Percentiles rank a stretch among this genome's conserved stretches.
phyloP scores from a whole-genome alignment of 2,329 filamentous ascomycete species.

The Coleophoma crateriformis region DNA sequence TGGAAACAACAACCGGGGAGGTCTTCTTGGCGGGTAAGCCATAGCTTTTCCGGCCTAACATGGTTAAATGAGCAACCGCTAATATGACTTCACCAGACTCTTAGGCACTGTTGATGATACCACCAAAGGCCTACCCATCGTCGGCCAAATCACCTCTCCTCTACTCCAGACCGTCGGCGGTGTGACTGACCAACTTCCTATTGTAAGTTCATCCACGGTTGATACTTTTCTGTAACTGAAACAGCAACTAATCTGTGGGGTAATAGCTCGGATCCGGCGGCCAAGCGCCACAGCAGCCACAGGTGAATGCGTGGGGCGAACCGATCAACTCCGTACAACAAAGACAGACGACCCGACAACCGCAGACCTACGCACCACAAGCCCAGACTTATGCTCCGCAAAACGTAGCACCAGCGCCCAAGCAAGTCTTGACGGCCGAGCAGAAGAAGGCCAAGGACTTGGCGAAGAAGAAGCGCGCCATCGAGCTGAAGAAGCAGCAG shows the following conservation, averaged over 20 bases:
- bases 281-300: constrained; percentile 4
- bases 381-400: background rate
- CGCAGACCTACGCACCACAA: background rate
- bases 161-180: constrained; percentile 22
- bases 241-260: background rate
- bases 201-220: constrained; percentile 7
- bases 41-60: constrained; percentile 12
- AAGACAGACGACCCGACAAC: constrained; percentile 2
- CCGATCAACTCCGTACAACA: too few relatives aligned
- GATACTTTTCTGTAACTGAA: background rate
- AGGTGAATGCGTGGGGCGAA: background rate
- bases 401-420: constrained; percentile 4
- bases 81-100: constrained; percentile 3
- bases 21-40: constrained; percentile 11
- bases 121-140: constrained; percentile 17
- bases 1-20: constrained; percentile 7
- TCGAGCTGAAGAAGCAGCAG: constrained; percentile 18
- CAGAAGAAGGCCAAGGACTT: constrained; percentile 13
- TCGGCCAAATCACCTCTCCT: constrained; percentile 15
- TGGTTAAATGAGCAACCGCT: background rate
- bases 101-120: constrained; percentile 18
- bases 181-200: constrained; percentile 14
- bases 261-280: constrained; percentile 12
- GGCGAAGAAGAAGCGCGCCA: constrained; percentile 14
- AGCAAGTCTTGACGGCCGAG: constrained; percentile 11